Evolutionary conservation across 2,329 filamentous ascomycete genomes (phyloP), one percentile per base, ranked within the genome.

Genomic region (Fusarium abutilonis): DNA sequence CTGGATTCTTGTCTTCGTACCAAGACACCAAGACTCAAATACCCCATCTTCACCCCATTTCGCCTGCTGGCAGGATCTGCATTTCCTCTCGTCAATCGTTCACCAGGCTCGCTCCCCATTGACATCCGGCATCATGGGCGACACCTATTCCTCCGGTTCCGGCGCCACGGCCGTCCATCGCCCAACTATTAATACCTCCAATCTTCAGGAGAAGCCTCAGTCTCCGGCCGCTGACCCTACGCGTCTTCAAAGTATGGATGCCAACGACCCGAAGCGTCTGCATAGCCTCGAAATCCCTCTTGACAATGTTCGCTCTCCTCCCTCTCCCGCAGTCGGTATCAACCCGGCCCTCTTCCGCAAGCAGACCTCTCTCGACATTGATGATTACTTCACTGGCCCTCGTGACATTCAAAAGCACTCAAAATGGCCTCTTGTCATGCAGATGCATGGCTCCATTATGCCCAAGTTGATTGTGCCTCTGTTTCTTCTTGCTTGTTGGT

Each of bases 391-490:
- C 70, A 83, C 73, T 44, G 86, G 86, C 11, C 90, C 90, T 45
- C 84, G 88, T 59, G 86, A 92, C 72, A 84, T 91, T 63, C 81
- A 86, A 55, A 85, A 85, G 69, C 89, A 93, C 75, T 92, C 89
- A 17, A 92, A 91, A 80, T 88, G 89, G 82, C 90, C 90, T 15
- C 83, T 87, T 62, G 89, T 92, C 72, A 77, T 93, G 73, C 88
- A 89, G 56, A 82, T 93, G 77, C 89, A 92, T 73, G 90, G 90
- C 67, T 90, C 87, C 61, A 87, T 93, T 59, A 74, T 89, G 54
- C 90, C 90, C 11, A 88, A 90, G 71, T 86, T 93, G 83, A 85
- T 93, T 35, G 72, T 93, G 7, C 90, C 90, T 0, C 73, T 93
- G 17, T 9, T 83, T 10, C 81, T 89, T 56, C 80, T 92, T 29